These are phyloP conservation scores for Colletotrichum trifolii DNA, from an alignment of 2,329 filamentous ascomycete genomes.

Conservation along the genomic window DNA sequence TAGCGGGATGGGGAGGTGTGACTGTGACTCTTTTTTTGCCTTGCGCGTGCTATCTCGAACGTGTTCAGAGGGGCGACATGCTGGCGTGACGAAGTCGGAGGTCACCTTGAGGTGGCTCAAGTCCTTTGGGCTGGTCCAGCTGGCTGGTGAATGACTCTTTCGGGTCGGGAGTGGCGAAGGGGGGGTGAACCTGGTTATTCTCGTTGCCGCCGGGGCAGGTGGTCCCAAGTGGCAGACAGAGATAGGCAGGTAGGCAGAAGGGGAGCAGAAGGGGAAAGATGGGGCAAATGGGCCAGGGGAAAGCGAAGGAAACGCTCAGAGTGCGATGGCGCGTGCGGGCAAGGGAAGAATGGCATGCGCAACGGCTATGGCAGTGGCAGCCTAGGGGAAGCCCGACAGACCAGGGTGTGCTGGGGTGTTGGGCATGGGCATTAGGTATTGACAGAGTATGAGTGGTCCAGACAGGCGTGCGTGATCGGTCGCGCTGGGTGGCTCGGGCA, in stretches of 20 bases:
- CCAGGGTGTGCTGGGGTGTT: slow-evolving; percentile 13
- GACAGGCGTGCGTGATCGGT: slow-evolving; percentile 30
- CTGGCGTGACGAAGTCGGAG: slow-evolving; percentile 40
- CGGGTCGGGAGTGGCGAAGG: slow-evolving; percentile 38
- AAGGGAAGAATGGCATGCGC: too few relatives aligned
- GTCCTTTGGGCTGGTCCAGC: slow-evolving; percentile 28
- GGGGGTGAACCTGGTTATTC: slow-evolving; percentile 32
- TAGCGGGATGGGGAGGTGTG: slow-evolving; percentile 22
- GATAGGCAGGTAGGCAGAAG: slow-evolving; percentile 8
- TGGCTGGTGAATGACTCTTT: slow-evolving; percentile 41
- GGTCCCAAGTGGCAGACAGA: slow-evolving; percentile 46
- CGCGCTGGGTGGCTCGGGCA: slow-evolving; percentile 4
- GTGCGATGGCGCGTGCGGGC: too few relatives aligned
- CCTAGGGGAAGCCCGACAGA: slow-evolving; percentile 32
- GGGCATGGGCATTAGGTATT: slow-evolving; percentile 18
- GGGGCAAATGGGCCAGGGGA: slow-evolving; percentile 6
- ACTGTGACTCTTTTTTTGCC: slow-evolving; percentile 36
- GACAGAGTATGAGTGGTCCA: slow-evolving; percentile 19
- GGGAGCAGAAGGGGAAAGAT: not conserved
- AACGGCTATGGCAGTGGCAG: slow-evolving; percentile 11
- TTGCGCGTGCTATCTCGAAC: slow-evolving; percentile 36
- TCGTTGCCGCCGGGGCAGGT: slow-evolving; percentile 42
- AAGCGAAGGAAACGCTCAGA: too few relatives aligned
- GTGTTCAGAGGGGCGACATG: slow-evolving; percentile 38
- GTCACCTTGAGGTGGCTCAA: slow-evolving; percentile 34